These are phyloP conservation scores for Macrotyloma uniflorum DNA, from an alignment of 306 rosid species.

Conservation along the genomic window DNA sequence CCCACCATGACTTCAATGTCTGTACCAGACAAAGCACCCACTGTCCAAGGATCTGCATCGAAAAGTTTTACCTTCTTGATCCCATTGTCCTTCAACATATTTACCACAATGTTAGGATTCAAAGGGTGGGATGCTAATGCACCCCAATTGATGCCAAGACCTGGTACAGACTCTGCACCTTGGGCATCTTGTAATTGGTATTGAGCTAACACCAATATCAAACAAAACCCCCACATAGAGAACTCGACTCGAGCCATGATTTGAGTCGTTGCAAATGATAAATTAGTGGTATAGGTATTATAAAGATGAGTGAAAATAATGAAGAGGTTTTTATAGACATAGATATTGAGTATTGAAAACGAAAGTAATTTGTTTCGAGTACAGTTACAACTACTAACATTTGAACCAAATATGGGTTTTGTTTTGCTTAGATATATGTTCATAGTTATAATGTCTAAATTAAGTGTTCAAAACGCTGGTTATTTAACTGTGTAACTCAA, in stretches of 20 bases:
- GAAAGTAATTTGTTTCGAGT: not conserved
- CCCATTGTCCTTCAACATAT: constrained; percentile 71
- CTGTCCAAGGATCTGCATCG: constrained; percentile 64
- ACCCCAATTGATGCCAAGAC: constrained; percentile 85
- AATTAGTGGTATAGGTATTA: not conserved
- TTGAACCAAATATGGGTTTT: constrained; percentile 35
- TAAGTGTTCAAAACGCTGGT: constrained; percentile 16
- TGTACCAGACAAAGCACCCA: constrained; percentile 56
- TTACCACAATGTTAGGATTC: constrained; percentile 52
- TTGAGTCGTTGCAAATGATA: not conserved
- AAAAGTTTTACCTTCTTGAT: constrained; percentile 78
- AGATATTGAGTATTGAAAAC: constrained; percentile 1
- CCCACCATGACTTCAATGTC: constrained; percentile 71
- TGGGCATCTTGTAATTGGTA: constrained; percentile 14
- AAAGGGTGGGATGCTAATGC: constrained; percentile 59
- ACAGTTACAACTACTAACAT: not conserved
- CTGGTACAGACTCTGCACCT: constrained; percentile 4
- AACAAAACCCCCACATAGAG: constrained; percentile 13
- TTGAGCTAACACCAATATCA: constrained; percentile 22
- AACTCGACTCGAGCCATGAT: constrained; percentile 42
- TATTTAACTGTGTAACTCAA: not conserved
- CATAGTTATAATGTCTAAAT: constrained; percentile 32
- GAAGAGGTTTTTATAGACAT: constrained; percentile 2
- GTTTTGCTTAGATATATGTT: constrained; percentile 22
- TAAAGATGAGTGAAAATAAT: not conserved